phyloP scores from a whole-genome alignment of 805 yeast species.

The Debaryomyces maramus region DNA sequence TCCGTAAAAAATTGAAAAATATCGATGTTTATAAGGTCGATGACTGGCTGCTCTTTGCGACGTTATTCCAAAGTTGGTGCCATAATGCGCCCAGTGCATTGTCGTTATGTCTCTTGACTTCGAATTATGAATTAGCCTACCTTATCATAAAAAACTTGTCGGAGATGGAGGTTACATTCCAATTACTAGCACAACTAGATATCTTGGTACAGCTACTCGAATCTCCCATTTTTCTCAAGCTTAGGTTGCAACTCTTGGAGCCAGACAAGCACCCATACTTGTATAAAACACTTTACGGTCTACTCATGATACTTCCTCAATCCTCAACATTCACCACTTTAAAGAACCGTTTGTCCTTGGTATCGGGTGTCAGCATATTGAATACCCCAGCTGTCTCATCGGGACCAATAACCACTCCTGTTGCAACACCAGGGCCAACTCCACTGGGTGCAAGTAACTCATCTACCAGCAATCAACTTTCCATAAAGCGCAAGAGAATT shows the following conservation, averaged over 20 bases:
- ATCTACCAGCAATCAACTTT: constrained; percentile 25
- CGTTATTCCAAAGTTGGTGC: constrained; percentile 88
- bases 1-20: constrained; percentile 63
- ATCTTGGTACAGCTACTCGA: constrained; percentile 86
- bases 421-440: constrained; percentile 18
- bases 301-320: constrained; percentile 92
- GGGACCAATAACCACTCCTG: constrained; percentile 14
- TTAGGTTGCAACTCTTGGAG: constrained; percentile 84
- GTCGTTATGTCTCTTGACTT: constrained; percentile 80
- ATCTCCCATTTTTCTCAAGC: constrained; percentile 85
- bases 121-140: constrained; percentile 85
- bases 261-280: constrained; percentile 80
- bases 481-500: constrained; percentile 38
- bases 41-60: constrained; percentile 69
- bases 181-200: constrained; percentile 82
- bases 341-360: constrained; percentile 69
- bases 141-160: constrained; percentile 78
- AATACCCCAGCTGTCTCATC: constrained; percentile 8
- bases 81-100: constrained; percentile 86
- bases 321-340: constrained; percentile 84
- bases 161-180: constrained; percentile 77
- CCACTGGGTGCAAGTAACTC: constrained; percentile 17
- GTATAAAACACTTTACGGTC: constrained; percentile 86
- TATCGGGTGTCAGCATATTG: constrained; percentile 41
- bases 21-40: constrained; percentile 53